Base-by-base conservation (phyloP, 2,329 filamentous ascomycete genomes). In the Claviceps sp. region DNA sequence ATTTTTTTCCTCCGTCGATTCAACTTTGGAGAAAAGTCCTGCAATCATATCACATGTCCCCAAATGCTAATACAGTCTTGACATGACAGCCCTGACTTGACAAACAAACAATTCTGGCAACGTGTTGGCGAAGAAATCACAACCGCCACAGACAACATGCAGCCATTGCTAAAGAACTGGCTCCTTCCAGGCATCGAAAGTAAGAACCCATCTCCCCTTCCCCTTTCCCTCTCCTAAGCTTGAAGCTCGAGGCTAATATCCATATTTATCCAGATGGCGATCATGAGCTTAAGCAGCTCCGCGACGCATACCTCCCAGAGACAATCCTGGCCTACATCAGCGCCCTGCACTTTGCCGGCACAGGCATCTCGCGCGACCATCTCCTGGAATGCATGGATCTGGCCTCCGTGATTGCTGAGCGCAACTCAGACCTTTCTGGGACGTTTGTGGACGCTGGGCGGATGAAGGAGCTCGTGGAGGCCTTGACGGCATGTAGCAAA, bases 311-410 rank as follows among this genome's bases (percentile, higher is more conserved):
- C 66, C 75, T 98, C 3, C 90, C 93, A 2, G 89, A 96, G 64
- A 78, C 87, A 17, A 74, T 95, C 43, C 76, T 98, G 48, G 87
- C 86, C 2, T 96, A 93, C 65, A 81, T 93, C 63, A 84, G 80
- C 60, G 83, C 86, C 1, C 72, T 97, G 48, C 86, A 94, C 64
- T 86, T 85, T 62, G 85, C 86, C 0, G 89, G 88, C 3, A 82
- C 81, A 47, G 76, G 80, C 48, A 72, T 94, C 44, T 84, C 82
- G 46, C 82, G 89, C 44, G 87, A 91, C 54, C 79, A 85, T 57
- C 74, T 95, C 17, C 76, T 93, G 26, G 83, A 91, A 62, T 87
- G 84, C 60, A 91, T 98, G 86, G 87, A 95, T 54, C 73, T 98
- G 16, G 84, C 89, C 1, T 81, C 83, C 1, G 65, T 82, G 2